Evolutionary conservation across 768 basidiomycete species (phyloP), one percentile per base, ranked within the genome.

Genomic region (Lepiota brunneoincarnata): DNA sequence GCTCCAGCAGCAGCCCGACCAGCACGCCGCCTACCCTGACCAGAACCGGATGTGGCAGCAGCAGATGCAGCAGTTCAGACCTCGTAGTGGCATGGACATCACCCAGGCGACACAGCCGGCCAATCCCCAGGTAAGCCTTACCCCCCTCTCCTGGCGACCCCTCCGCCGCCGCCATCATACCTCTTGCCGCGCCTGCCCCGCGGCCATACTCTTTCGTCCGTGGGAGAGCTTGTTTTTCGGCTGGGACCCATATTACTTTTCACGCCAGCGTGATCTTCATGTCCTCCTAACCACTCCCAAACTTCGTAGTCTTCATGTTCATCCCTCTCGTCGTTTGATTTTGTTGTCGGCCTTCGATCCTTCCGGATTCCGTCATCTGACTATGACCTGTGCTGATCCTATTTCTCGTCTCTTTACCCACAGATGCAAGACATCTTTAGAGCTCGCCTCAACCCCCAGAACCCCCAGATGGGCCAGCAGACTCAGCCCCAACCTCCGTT

Each of bases 41-140:
- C 77, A 79, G 24, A 59, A 59, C 57, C 79, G 76, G 56, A 71
- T 80, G 61, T 86, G 83, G 85, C 78, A 79, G 67, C 77, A 81
- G 67, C 77, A 79, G 65, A 76, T 78, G 64, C 73, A 74, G 48
- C 61, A 70, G 57, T 77, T 77, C 59, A 73, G 78, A 31, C 64
- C 68, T 4, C 74, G 74, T 47, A 74, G 68, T 58, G 64, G 71
- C 41, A 67, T 69, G 42, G 78, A 77, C 62, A 67, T 79, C 57
- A 65, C 67, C 21, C 52, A 67, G 28, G 52, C 66, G 57, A 64
- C 67, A 28, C 52, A 68, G 31, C 53, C 66, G 40, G 76, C 75
- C 61, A 66, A 72, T 49, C 65, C 74, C 31, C 82, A 81, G 79
- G 82, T 74, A 57, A 68, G 79, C 78, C 50, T 48, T 31, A 51